phyloP scores from a whole-genome alignment of 352 stramenopile genomes.

The Pythium vanterpoolii region DNA sequence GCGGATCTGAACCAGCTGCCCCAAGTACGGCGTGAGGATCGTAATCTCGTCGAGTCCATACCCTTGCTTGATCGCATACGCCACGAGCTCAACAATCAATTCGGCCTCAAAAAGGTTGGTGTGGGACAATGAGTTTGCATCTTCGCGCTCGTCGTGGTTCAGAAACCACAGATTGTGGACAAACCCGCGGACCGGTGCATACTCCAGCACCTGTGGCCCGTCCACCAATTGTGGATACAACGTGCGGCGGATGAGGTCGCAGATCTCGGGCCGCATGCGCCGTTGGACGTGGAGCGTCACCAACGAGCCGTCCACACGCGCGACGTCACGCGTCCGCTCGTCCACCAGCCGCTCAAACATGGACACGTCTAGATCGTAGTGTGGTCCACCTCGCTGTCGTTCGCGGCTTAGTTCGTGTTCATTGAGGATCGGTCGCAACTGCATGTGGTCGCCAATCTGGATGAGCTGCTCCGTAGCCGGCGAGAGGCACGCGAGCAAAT shows the following conservation, averaged over 20 bases:
- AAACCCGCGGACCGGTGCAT: constrained; percentile 49
- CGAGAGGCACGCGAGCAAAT: constrained; percentile 57
- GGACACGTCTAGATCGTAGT: constrained; percentile 73
- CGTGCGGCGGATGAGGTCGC: constrained; percentile 55
- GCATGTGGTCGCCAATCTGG: constrained; percentile 86
- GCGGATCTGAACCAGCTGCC: constrained; percentile 67
- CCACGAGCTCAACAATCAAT: constrained; percentile 63
- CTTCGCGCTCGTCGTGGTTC: constrained; percentile 52
- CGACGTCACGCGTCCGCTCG: constrained; percentile 3
- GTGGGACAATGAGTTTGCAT: constrained; percentile 36
- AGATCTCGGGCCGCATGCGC: constrained; percentile 79
- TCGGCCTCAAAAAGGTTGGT: constrained; percentile 66
- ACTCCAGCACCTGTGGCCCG: constrained; percentile 43
- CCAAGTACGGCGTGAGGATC: constrained; percentile 82
- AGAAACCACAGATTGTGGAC: constrained; percentile 71
- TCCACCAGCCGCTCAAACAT: constrained; percentile 79
- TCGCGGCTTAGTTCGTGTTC: constrained; percentile 68
- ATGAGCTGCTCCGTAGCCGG: constrained; percentile 75
- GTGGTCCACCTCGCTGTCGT: constrained; percentile 27
- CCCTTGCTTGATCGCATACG: constrained; percentile 68
- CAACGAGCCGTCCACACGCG: not conserved
- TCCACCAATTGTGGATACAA: constrained; percentile 72
- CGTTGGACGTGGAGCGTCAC: constrained; percentile 69
- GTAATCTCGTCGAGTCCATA: constrained; percentile 61
- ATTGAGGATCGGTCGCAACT: constrained; percentile 77